A percentile compares a stretch with the other conserved stretches of the same genome.
phyloP scores from a whole-genome alignment of 495 filamentous ascomycete genomes.

The Tuber aestivum region DNA sequence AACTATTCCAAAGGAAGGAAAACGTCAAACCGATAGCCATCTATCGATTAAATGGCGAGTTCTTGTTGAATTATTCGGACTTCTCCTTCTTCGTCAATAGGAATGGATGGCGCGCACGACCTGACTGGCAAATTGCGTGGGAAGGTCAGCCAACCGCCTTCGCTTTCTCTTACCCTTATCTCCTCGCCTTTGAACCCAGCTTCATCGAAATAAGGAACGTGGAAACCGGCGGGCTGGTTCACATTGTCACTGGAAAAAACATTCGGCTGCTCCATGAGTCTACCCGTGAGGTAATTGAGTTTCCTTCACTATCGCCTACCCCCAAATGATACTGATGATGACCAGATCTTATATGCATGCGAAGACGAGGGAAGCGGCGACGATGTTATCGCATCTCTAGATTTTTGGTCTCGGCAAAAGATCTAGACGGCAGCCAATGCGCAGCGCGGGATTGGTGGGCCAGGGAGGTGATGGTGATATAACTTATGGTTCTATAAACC shows the following conservation, averaged over 20 bases:
- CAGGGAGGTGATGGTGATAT: not conserved
- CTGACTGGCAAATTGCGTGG: conserved; percentile 97
- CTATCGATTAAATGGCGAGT: conserved; percentile 91
- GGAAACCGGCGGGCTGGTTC: conserved; percentile 79
- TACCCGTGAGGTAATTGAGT: conserved; percentile 76
- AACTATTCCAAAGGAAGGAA: conserved; percentile 90
- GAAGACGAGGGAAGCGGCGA: conserved; percentile 85
- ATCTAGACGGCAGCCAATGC: not conserved
- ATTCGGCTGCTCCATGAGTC: conserved; percentile 96
- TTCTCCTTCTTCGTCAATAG: conserved; percentile 99
- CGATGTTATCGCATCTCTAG: conserved; percentile 88
- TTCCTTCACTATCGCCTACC: conserved; percentile 6
- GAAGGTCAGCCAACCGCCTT: conserved; percentile 88
- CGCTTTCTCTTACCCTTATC: conserved; percentile 89
- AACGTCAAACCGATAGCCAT: conserved; percentile 89
- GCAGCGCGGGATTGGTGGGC: conserved; percentile 8
- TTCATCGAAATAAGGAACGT: conserved; percentile 96
- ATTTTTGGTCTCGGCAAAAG: conserved; percentile 71
- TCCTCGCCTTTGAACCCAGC: conserved; percentile 96
- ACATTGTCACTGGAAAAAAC: conserved; percentile 91
- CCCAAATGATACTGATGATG: conserved; percentile 32
- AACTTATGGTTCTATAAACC: not conserved
- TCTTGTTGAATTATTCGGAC: conserved; percentile 95
- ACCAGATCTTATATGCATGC: conserved; percentile 87
- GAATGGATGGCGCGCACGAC: conserved; percentile 91